Evolutionary conservation across 768 basidiomycete species (phyloP), one percentile per base, ranked within the genome.

Genomic region (Lentinula sp.): DNA sequence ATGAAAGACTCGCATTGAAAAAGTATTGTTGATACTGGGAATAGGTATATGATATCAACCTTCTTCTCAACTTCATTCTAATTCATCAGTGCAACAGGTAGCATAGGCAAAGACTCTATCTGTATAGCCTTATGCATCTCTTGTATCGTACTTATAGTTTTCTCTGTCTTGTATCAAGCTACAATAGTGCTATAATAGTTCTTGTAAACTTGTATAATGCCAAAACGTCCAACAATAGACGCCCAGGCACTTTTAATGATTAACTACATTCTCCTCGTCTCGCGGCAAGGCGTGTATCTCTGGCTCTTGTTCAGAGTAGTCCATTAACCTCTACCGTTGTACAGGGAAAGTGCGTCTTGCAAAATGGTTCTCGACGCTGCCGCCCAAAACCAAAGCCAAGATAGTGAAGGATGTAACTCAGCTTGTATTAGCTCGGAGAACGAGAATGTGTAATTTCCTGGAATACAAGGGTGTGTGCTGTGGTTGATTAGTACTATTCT

Each of bases 341-440:
- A 23, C 62, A 95, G 93, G 95, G 66, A 96, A 96, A 77, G 85
- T 98, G 55, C 86, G 96, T 58, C 84, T 98, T 41, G 87, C 94
- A 35, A 98, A 98, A 82, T 98, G 96, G 96, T 98, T 93, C 72
- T 81, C 85, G 18, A 91, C 96, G 0, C 80, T 95, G 73, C 78
- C 90, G 35, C 79, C 87, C 20, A 93, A 94, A 73, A 77, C 78
- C 39, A 95, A 93, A 73, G 81, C 83, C 59, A 96, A 95, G 82
- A 94, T 96, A 69, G 87, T 97, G 64, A 95, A 93, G 75, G 96
- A 98, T 70, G 90, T 98, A 35, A 95, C 94, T 1, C 93, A 95
- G 73, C 82, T 97, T 39, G 94, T 98, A 35, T 79, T 96, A 49
- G 91, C 88, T 56, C 83, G 96, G 55, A 81, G 91, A 61, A 91